Conservation (phyloP, 2,329 filamentous ascomycete species). For the Xylaria hypoxylon region DNA sequence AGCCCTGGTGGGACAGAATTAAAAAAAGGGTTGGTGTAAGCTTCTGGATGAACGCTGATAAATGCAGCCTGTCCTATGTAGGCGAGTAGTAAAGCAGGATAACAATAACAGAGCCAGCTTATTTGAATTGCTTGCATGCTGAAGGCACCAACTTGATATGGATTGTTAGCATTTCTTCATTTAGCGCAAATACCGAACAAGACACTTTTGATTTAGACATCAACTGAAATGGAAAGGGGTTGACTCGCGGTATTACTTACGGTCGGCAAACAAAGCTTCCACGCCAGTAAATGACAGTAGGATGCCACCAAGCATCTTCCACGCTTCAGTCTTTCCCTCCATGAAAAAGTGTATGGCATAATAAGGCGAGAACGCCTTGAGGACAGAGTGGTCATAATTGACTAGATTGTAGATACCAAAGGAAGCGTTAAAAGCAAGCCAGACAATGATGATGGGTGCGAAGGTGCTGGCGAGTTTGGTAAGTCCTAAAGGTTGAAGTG, state of each 20-base stretch:
- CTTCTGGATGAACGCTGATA: constrained; percentile 67
- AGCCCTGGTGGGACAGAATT: constrained; percentile 74
- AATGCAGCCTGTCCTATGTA: constrained; percentile 82
- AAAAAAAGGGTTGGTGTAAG: constrained; percentile 80
- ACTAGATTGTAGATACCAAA: constrained; percentile 74
- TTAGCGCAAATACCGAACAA: background rate
- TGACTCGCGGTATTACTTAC: constrained; percentile 20
- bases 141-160: constrained; percentile 72
- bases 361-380: constrained; percentile 68
- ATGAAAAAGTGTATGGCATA: constrained; percentile 72
- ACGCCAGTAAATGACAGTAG: constrained; percentile 81
- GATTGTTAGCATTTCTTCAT: constrained; percentile 12
- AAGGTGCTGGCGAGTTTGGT: constrained; percentile 70
- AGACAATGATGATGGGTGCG: constrained; percentile 74
- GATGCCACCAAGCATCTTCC: constrained; percentile 76
- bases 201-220: background rate
- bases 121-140: constrained; percentile 76
- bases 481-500: constrained; percentile 73
- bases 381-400: constrained; percentile 63
- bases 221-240: background rate
- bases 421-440: constrained; percentile 71
- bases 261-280: constrained; percentile 82
- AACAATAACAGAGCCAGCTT: constrained; percentile 76
- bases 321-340: constrained; percentile 69
- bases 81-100: constrained; percentile 73